Base-by-base conservation (phyloP, 345 rosid species). In the Lepidium aucheri region DNA sequence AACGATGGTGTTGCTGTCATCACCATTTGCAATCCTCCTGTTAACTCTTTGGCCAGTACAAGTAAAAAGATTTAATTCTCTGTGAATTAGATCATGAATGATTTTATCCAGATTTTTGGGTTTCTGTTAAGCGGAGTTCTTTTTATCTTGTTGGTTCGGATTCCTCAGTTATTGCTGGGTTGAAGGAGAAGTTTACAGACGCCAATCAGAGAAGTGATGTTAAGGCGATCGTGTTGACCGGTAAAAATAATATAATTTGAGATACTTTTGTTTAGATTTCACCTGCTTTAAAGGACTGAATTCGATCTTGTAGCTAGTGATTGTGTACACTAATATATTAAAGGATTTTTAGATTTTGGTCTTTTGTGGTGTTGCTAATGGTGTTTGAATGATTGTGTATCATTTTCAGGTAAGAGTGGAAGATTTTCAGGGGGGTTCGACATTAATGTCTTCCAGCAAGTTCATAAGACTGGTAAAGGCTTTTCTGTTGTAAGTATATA, bases 341-440 rank as follows among this genome's bases (percentile, higher is more conserved):
- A 15, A 33, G 13, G 6, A 6, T 5, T 45, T 46, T 32, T 41
- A 38, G 33, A 41, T 13, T 30, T 46, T 50, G 38, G 12, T 15
- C 22, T 46, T 26, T 18, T 44, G 13, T 61, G 32, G 32, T 14
- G 44, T 64, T 63, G 22, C 33, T 68, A 18, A 20, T 63, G 71
- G 80, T 30, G 32, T 0, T 46, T 57, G 40, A 72, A 33, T 56
- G 9, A 22, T 32, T 49, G 66, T 49, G 66, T 18, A 11, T 72
- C 20, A 32, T 56, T 60, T 38, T 39, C 75, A 93, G 98, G 98
- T 60, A 81, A 86, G 34, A 79, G 83, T 60, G 89, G 96, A 70
- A 88, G 87, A 76, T 93, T 90, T 75, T 92, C 90, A 0, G 98
- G 94, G 47, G 98, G 98, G 28, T 92, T 92, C 20, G 98, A 92